Evolutionary conservation across 768 basidiomycete genomes (phyloP), one percentile per base, ranked within the genome.

Genomic region (Leccinum rimulosum): DNA sequence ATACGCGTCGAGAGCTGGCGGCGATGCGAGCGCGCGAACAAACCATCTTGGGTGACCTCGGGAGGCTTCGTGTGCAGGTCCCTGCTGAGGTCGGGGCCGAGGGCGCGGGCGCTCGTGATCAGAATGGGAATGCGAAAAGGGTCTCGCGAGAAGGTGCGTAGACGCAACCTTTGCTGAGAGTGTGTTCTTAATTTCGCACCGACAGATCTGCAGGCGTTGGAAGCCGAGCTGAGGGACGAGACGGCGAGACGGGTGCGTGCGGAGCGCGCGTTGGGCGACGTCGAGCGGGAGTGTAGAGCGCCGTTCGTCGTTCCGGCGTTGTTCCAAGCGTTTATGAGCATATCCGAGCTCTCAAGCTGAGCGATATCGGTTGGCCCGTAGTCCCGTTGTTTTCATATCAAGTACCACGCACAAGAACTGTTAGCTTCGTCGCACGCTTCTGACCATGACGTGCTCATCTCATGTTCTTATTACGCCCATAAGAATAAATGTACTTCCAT

Each of bases 281-380:
- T 87, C 15, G 72, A 79, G 60, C 71, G 75, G 49, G 85, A 87
- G 66, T 78, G 79, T 54, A 72, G 68, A 54, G 67, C 74, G 56
- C 85, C 84, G 15, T 87, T 86, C 60, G 73, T 85, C 43, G 82
- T 84, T 6, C 84, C 83, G 17, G 81, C 79, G 11, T 67, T 87
- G 62, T 68, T 85, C 58, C 80, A 82, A 10, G 81, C 83, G 12
- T 85, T 86, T 55, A 57, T 81, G 17, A 69, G 69, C 27, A 74
- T 86, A 51, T 81, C 83, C 19, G 78, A 77, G 56, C 62, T 81
- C 59, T 51, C 72, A 47, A 64, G 36, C 3, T 36, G 36, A 36
- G 31, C 28, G 22, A 38, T 38, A 17, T 38, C 38, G 11, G 19
- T 47, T 47, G 19, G 7, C 7, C 15, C 6, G 36, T 38, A 12